Base-by-base conservation (phyloP, 208 protist species). In the Acanthamoeba sp. region DNA sequence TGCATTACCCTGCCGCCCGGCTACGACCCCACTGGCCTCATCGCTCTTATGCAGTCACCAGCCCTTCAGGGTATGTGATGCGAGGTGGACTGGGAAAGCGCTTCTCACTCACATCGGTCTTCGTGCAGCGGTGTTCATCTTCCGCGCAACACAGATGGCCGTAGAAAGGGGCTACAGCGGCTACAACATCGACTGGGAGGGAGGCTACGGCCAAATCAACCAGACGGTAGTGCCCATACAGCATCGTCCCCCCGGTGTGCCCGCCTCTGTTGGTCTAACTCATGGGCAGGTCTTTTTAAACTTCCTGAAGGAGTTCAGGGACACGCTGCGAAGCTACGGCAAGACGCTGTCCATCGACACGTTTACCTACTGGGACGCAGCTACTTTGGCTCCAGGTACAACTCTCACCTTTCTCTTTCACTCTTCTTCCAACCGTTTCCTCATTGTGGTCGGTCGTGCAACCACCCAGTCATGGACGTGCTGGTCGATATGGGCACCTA, bases 131-230 rank as follows among this genome's bases (percentile, higher is more conserved):
- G 36, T 50, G 7, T 50, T 82, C 36, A 48, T 82, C 12, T 2
- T 34, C 34, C 71, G 40, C 38, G 71, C 71, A 5, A n/a, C 24
- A 10, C 5, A 18, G 40, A 10, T 82, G 7, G 71, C 71, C 1
- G 18, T 82, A 10, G 36, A 82, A 5, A 45, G 36, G 2, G 20
- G 20, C n/a, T 82, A 82, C 71, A 9, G 36, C 7, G 71, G 71
- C 16, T 82, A 82, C 71, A 82, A 82, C 71, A 82, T 50, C 27
- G 71, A 82, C 32, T 82, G 71, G 71, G 71, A 82, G 40, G 71
- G n/a, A 16, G 71, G 10, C 14, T 1, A 0, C 1, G 1, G 0
- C 0, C 6, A 4, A 20, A n/a, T 76, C 16, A 76, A 14, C 10
- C 18, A 27, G 29, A 7, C 10, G 66, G 66, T 76, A 22, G 5